Evolutionary conservation across 1,139 yeast species (phyloP).

Genomic region (Geotrichum reessii): DNA sequence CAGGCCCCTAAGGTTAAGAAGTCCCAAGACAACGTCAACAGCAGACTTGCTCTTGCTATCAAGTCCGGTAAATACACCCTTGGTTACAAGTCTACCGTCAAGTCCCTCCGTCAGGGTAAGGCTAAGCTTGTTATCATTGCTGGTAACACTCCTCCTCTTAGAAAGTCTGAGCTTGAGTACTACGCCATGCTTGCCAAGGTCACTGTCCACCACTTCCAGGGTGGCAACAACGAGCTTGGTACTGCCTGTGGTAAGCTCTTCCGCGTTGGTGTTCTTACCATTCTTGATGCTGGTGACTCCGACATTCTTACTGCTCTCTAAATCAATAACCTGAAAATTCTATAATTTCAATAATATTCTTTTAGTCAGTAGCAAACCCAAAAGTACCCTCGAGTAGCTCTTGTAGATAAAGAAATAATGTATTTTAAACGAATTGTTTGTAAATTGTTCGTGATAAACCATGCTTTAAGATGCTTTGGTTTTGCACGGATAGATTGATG

Average conservation of each 20-base stretch:
- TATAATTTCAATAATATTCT: neutral
- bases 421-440: too few relatives aligned
- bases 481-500: too few relatives aligned
- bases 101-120: constrained; percentile 91
- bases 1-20: constrained; percentile 94
- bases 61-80: constrained; percentile 99
- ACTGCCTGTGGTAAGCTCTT: constrained; percentile 99
- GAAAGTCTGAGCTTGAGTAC: constrained; percentile 99
- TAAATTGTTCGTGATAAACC: neutral
- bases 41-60: constrained; percentile 96
- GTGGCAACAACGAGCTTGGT: constrained; percentile 99
- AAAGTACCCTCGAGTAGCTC: too few relatives aligned
- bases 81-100: constrained; percentile 98
- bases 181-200: constrained; percentile 99
- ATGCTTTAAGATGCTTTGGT: too few relatives aligned
- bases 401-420: too few relatives aligned
- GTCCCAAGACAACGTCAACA: constrained; percentile 92
- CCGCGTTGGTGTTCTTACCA: constrained; percentile 97
- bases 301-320: constrained; percentile 68
- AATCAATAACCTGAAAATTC: neutral
- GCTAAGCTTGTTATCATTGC: constrained; percentile 98
- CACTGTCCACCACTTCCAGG: constrained; percentile 95
- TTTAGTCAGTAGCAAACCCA: neutral
- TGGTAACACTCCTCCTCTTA: constrained; percentile 99
- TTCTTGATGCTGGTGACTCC: constrained; percentile 99